A percentile compares a stretch with the other conserved stretches of the same genome.
Evolutionary conservation across 2,329 filamentous ascomycete species (phyloP).

Genomic region (Claviceps fusiformis): DNA sequence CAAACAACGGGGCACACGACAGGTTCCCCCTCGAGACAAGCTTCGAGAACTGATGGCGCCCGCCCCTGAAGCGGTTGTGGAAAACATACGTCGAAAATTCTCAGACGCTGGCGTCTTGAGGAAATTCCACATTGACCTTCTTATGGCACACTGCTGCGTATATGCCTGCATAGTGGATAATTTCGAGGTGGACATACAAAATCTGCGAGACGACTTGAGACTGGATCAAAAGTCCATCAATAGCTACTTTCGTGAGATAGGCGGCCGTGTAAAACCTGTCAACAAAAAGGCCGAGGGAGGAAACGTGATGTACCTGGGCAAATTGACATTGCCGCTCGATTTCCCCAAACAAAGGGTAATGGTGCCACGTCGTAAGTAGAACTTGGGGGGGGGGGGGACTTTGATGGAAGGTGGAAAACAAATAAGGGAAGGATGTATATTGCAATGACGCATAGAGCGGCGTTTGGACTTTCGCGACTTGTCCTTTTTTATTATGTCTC

Average conservation of each 20-base stretch:
- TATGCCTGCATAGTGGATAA: conserved; percentile 60
- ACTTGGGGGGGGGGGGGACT: neutral
- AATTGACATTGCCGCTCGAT: conserved; percentile 61
- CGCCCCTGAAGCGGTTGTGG: conserved; percentile 48
- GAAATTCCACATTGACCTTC: conserved; percentile 57
- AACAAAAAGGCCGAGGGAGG: conserved; percentile 49
- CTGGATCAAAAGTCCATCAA: conserved; percentile 57
- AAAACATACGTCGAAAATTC: conserved; percentile 57
- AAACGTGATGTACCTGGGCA: conserved; percentile 41
- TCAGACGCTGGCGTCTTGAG: conserved; percentile 49
- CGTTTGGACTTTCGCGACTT: conserved; percentile 1
- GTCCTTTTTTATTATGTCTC: too few relatives aligned
- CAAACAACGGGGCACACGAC: conserved; percentile 31
- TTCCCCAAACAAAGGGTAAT: conserved; percentile 54
- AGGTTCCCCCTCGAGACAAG: conserved; percentile 48
- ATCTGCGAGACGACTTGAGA: conserved; percentile 57
- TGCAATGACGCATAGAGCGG: conserved; percentile 5
- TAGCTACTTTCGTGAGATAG: conserved; percentile 64
- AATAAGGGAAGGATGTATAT: neutral
- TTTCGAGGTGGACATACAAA: conserved; percentile 56
- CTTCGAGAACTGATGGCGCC: conserved; percentile 42
- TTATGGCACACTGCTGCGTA: conserved; percentile 61
- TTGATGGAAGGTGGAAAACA: too few relatives aligned
- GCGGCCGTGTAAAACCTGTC: conserved; percentile 49
- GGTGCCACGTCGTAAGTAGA: conserved; percentile 16